These are phyloP conservation scores for Melastoma malabathricum DNA, from an alignment of 345 rosid genomes.

Conservation along the genomic window DNA sequence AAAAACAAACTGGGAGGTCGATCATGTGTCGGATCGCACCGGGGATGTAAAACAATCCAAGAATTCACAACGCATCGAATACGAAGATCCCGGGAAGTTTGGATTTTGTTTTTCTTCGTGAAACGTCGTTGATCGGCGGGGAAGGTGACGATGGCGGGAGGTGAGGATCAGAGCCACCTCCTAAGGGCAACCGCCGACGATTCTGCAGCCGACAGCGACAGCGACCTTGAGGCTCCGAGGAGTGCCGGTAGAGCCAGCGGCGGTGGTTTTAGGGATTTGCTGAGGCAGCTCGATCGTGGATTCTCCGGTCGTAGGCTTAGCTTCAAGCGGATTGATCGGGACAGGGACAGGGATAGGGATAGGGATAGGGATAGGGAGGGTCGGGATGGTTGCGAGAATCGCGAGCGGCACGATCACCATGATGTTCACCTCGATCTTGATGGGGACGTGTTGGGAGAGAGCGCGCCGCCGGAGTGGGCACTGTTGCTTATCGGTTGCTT, in stretches of 20 bases:
- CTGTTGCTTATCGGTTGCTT: constrained; percentile 82
- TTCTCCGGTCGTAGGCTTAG: constrained; percentile 44
- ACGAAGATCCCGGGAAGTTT: no score
- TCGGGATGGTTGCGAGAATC: constrained; percentile 6
- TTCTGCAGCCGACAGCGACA: constrained; percentile 1
- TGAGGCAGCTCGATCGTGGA: constrained; percentile 52
- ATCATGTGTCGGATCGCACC: no score
- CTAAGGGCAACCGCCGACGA: constrained; percentile 8
- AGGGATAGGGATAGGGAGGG: constrained; percentile 17
- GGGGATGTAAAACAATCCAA: no score
- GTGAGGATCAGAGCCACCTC: constrained; percentile 16
- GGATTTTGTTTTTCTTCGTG: no score
- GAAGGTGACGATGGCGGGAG: constrained; percentile 11
- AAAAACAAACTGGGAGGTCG: no score
- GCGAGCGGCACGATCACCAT: constrained; percentile 8
- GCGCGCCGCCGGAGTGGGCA: constrained; percentile 96
- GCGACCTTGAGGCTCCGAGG: constrained; percentile 13
- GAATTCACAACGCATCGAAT: no score
- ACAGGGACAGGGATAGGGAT: constrained; percentile 20
- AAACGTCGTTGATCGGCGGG: no score
- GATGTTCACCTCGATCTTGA: constrained; percentile 5
- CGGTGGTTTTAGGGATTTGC: constrained; percentile 31
- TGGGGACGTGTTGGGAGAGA: constrained; percentile 46
- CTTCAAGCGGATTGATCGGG: constrained; percentile 34
- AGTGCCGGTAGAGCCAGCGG: constrained; percentile 9